Evolutionary conservation across 2,329 filamentous ascomycete genomes (phyloP), one percentile per base, ranked within the genome.

Genomic region (Monosporascus sp.): DNA sequence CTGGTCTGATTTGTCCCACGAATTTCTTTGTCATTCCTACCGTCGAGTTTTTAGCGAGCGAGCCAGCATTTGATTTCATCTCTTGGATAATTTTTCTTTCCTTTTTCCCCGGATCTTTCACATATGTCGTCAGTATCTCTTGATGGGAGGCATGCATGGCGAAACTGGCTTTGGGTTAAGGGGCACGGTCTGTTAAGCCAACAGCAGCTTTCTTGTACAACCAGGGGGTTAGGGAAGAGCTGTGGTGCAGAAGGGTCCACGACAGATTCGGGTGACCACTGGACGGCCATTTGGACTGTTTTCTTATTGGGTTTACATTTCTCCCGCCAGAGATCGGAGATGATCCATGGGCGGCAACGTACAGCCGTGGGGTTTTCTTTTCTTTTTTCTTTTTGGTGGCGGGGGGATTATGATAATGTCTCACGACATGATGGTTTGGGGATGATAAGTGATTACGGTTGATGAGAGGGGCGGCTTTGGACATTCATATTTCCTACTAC

Each of bases 31-130:
- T 52, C 52, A 50, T 61, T 57, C 44, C 60, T 64, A 64, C 61
- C 56, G 61, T 65, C 57, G 60, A 59, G 58, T 58, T 62, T 59
- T 64, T 68, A 70, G 66, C 65, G 66, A 67, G 66, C 64, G 64
- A 70, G 66, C 63, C 66, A 70, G 68, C 72, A 66, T 71, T 65
- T 68, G 66, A 63, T 63, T 66, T 64, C 61, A 66, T 64, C 65
- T 55, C 64, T 65, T 62, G 55, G 52, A 53, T 60, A 58, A 63
- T 60, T 63, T 52, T 58, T 58, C 55, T 60, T 54, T 52, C 50
- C 52, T 49, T 22, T 35, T 45, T 49, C 14, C 8, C 1, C 1
- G 24, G 43, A 8, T 46, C 22, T 46, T 24, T 24, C 11, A 8
- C n/a, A 15, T 46, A 22, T 37, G 43, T 6, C 45, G 18, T 41